A percentile compares a stretch with the other conserved stretches of the same genome.
Conservation (phyloP, 805 yeast species). For the Candida odintsovae region DNA sequence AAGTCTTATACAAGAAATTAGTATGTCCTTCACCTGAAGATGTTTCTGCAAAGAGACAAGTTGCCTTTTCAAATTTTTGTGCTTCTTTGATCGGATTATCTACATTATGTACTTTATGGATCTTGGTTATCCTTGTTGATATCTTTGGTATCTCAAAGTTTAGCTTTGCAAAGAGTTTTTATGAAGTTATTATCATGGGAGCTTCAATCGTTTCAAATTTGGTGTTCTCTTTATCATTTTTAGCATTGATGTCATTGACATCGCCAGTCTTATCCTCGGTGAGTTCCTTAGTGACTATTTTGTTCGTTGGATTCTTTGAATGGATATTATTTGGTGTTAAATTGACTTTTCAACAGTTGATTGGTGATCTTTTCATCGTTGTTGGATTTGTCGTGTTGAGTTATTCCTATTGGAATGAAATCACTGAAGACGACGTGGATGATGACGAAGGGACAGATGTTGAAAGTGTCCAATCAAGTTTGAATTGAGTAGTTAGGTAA, state of each 20-base stretch:
- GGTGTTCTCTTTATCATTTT: constrained; percentile 63
- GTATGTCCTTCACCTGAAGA: constrained; percentile 67
- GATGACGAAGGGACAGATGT: constrained; percentile 21
- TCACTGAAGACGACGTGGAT: constrained; percentile 36
- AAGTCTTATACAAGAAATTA: constrained; percentile 70
- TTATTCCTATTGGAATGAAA: constrained; percentile 60
- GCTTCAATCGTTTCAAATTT: constrained; percentile 60
- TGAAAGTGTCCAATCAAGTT: not conserved
- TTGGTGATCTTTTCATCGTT: constrained; percentile 67
- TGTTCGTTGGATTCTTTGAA: constrained; percentile 74
- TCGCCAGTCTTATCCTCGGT: constrained; percentile 77
- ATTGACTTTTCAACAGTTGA: constrained; percentile 48
- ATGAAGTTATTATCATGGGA: constrained; percentile 30
- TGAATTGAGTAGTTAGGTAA: not conserved
- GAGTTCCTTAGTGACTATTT: constrained; percentile 66
- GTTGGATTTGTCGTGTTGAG: constrained; percentile 65
- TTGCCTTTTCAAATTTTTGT: constrained; percentile 73
- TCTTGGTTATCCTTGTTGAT: constrained; percentile 43
- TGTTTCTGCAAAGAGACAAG: constrained; percentile 62
- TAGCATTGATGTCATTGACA: constrained; percentile 76
- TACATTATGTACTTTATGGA: constrained; percentile 46
- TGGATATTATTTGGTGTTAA: constrained; percentile 59
- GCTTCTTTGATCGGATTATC: constrained; percentile 62
- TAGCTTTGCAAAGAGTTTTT: constrained; percentile 38
- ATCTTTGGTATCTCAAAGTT: constrained; percentile 53